These are phyloP conservation scores for Capsicum rhomboideum DNA, from an alignment of 257 asterid genomes.

Conservation along the genomic window DNA sequence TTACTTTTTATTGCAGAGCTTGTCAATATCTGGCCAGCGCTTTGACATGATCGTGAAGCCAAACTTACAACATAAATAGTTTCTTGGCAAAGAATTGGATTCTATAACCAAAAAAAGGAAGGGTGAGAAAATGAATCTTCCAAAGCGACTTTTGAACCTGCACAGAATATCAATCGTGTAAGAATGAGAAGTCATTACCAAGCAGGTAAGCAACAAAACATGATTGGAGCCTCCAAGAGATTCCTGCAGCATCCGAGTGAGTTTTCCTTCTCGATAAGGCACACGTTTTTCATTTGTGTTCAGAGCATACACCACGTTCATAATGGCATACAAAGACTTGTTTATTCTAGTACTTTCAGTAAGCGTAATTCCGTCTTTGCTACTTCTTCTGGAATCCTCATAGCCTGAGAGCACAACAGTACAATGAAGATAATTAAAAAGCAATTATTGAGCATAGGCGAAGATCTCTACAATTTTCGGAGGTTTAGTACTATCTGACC, in stretches of 20 bases:
- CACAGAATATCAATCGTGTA: neutral
- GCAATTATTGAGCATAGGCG: neutral
- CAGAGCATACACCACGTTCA: conserved; percentile 66
- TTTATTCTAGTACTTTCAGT: conserved; percentile 49
- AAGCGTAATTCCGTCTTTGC: conserved; percentile 41
- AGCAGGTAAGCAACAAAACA: conserved; percentile 56
- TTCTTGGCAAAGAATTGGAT: conserved; percentile 65
- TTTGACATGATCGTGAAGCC: conserved; percentile 62
- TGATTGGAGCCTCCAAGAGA: conserved; percentile 62
- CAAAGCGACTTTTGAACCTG: neutral
- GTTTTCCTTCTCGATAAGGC: conserved; percentile 78
- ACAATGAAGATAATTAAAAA: neutral
- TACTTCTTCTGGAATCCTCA: conserved; percentile 57
- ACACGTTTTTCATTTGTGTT: conserved; percentile 49
- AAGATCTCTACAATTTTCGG: neutral
- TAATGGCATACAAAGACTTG: conserved; percentile 46
- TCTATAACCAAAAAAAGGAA: conserved; percentile 27
- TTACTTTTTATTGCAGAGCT: conserved; percentile 40
- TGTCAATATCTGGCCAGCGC: conserved; percentile 34
- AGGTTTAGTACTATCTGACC: conserved; percentile 32
- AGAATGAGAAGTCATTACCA: conserved; percentile 39
- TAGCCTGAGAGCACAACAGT: conserved; percentile 39
- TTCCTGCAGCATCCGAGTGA: conserved; percentile 73
- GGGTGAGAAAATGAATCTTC: neutral
- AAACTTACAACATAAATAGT: conserved; percentile 52